Conservation (phyloP, 805 yeast genomes). For the Hanseniaspora mollemarum region DNA sequence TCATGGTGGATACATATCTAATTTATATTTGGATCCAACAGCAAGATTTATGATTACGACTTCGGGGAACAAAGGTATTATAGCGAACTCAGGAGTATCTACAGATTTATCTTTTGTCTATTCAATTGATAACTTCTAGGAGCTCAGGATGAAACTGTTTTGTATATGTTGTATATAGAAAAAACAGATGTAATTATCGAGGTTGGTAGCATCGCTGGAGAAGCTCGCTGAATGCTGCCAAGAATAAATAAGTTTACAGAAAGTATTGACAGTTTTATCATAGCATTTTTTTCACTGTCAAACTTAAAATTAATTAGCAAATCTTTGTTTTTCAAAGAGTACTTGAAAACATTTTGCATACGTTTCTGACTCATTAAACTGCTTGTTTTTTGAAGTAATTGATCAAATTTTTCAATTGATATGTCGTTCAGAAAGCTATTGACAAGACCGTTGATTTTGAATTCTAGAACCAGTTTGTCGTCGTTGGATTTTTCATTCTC, state of each 20-base stretch:
- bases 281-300: not conserved
- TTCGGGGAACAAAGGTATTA: constrained; percentile 74
- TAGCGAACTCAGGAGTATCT: constrained; percentile 62
- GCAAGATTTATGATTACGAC: constrained; percentile 81
- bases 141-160: not conserved
- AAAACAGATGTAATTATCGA: not conserved
- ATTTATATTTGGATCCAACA: constrained; percentile 70
- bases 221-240: not conserved
- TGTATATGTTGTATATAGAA: constrained; percentile 1
- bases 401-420: not conserved
- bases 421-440: not conserved
- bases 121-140: constrained; percentile 42
- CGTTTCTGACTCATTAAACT: not conserved
- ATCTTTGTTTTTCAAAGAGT: constrained; percentile 5
- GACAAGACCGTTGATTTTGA: not conserved
- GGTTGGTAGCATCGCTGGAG: not conserved
- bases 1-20: constrained; percentile 80
- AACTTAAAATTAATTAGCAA: constrained; percentile 6
- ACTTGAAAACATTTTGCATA: constrained; percentile 4
- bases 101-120: constrained; percentile 75
- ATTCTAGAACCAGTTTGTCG: constrained; percentile 21
- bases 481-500: constrained; percentile 23
- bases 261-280: not conserved
- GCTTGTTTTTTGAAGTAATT: not conserved
- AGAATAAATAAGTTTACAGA: not conserved